These are phyloP conservation scores for Cryptosporidium ubiquitum DNA, from an alignment of 169 alveolate genomes.

Conservation along the genomic window DNA sequence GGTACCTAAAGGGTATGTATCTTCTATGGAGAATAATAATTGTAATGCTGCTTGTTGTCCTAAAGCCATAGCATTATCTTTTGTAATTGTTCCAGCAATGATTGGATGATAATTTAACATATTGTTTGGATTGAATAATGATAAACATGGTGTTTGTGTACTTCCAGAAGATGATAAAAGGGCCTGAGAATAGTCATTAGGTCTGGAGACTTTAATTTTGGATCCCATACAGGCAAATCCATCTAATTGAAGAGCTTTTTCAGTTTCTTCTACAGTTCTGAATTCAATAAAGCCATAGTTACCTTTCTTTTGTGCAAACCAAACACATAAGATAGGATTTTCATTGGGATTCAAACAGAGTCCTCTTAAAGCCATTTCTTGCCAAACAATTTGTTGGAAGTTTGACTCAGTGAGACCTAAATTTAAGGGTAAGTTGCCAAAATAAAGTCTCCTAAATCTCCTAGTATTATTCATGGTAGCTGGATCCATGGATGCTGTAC, in stretches of 20 bases:
- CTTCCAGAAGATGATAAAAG: neutral
- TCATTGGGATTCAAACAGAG: slow-evolving; percentile 88
- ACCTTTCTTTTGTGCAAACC: slow-evolving; percentile 94
- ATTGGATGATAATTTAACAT: neutral
- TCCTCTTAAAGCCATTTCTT: slow-evolving; percentile 88
- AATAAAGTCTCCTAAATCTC: slow-evolving; percentile 87
- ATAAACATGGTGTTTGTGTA: neutral
- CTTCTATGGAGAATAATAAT: neutral
- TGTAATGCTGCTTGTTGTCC: neutral
- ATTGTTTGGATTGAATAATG: neutral
- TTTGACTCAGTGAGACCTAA: slow-evolving; percentile 88
- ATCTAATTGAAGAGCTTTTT: slow-evolving; percentile 89
- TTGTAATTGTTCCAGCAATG: neutral
- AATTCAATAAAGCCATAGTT: slow-evolving; percentile 92
- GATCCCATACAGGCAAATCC: slow-evolving; percentile 91
- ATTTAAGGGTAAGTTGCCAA: slow-evolving; percentile 90
- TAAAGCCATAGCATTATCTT: neutral
- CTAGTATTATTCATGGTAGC: slow-evolving; percentile 90
- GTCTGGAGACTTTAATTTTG: slow-evolving; percentile 89
- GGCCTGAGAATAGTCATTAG: slow-evolving; percentile 86
- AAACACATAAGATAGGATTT: slow-evolving; percentile 90
- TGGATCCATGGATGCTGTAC: slow-evolving; percentile 84
- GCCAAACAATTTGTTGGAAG: slow-evolving; percentile 89
- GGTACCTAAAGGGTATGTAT: neutral
- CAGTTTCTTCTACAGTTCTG: slow-evolving; percentile 92